Base-by-base conservation (phyloP, 2,329 filamentous ascomycete genomes). In the Phyllosticta ampelicida region DNA sequence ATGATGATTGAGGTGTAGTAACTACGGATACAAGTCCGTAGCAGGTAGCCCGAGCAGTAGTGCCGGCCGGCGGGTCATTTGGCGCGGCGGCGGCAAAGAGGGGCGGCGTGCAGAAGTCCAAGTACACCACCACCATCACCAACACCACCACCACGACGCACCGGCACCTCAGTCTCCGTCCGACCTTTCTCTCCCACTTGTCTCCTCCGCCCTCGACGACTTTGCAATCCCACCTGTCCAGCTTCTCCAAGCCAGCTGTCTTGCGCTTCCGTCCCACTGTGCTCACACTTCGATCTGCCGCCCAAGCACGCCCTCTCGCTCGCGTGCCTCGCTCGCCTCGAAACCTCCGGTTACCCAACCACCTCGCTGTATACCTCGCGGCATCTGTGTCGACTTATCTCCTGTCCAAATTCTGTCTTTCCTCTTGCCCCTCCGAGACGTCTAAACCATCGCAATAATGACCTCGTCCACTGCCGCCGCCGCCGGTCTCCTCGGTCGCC, bases 401-500 rank as follows among this genome's bases (percentile, higher is more conserved):
- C 36, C 36, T 44, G 36, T 13, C 36, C 36, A n/a, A 44, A 13
- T 13, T n/a, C 30, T 44, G 13, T 8, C 36, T 16, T n/a, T 16
- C n/a, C n/a, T 6, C 8, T 44, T 26, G 23, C 3, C 23, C 10
- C 20, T 18, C 26, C 20, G 18, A 26, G 13, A 51, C 49, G 48
- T 9, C 18, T 13, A 21, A 1, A 11, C 19, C 9, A 5, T n/a
- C 9, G n/a, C 19, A 61, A 51, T 28, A 18, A 73, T 73, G 71
- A 65, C 68, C 19, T 69, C 70, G 16, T 44, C 36, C 36, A 68
- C 74, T 48, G 77, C 76, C 61, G 82, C 84, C 9, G 85, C 87
- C 13, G 87, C 84, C 19, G 79, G 85, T 61, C 83, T 97, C 63
- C 83, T 99, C 52, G 78, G 81, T 65, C 85, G 88, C 59, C 92